Percentiles rank a stretch among this genome's conserved stretches.
phyloP scores from a whole-genome alignment of 2,329 filamentous ascomycete genomes.

The Alternaria brassicicola region DNA sequence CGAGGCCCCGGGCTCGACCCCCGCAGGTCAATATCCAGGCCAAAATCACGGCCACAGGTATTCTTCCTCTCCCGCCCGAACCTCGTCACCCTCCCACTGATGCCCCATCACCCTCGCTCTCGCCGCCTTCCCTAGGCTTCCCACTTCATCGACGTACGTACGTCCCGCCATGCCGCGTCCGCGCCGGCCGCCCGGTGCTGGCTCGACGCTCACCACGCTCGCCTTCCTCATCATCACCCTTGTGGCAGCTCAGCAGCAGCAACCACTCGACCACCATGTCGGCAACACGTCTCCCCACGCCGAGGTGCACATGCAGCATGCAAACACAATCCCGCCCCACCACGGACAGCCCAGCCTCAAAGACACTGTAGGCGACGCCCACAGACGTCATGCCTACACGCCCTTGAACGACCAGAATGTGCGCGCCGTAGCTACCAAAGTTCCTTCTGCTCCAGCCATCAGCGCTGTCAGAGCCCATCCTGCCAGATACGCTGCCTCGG shows the following conservation, averaged over 20 bases:
- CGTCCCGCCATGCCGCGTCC: conserved; percentile 44
- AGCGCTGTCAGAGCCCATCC: conserved; percentile 93
- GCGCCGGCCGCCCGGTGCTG: conserved; percentile 50
- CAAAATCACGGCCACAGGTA: conserved; percentile 22
- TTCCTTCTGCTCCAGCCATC: conserved; percentile 76
- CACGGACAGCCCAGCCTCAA: conserved; percentile 15
- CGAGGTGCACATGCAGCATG: conserved; percentile 32
- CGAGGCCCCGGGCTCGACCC: conserved; percentile 23
- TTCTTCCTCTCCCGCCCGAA: conserved; percentile 16
- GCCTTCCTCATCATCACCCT: conserved; percentile 46
- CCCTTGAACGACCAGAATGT: conserved; percentile 62
- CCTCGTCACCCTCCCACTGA: conserved; percentile 29
- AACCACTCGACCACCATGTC: conserved; percentile 36
- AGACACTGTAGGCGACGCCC: conserved; percentile 24
- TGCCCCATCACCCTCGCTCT: conserved; percentile 40
- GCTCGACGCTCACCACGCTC: conserved; percentile 46
- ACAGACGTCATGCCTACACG: conserved; percentile 33
- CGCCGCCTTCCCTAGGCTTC: conserved; percentile 41
- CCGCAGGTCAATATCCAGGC: conserved; percentile 32
- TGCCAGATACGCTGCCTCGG: conserved; percentile 60
- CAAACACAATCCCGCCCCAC: conserved; percentile 18
- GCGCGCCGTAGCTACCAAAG: conserved; percentile 94
- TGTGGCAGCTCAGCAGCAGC: conserved; percentile 52
- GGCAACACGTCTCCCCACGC: conserved; percentile 34
- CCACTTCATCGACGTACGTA: conserved; percentile 28